These are phyloP conservation scores for Gnomoniopsis sp. DNA, from an alignment of 2,329 filamentous ascomycete genomes.

Conservation along the genomic window DNA sequence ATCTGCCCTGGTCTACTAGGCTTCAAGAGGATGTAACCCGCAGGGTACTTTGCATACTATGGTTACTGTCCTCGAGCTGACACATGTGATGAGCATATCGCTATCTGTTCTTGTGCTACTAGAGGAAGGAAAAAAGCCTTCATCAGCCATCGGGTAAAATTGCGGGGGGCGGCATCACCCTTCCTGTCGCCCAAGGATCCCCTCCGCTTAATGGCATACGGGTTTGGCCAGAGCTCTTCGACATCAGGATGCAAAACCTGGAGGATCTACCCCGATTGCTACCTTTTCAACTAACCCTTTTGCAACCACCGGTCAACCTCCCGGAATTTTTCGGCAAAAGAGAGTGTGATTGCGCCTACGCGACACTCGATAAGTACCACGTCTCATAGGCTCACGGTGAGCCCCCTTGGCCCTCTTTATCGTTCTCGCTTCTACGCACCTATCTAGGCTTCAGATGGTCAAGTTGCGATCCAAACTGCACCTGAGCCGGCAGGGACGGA, in stretches of 20 bases:
- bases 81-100: neutral
- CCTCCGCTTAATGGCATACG: neutral
- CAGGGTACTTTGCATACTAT: neutral
- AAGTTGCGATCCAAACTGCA: constrained; percentile 18
- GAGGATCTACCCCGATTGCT: neutral
- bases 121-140: neutral
- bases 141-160: neutral
- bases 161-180: neutral
- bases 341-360: neutral
- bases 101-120: neutral
- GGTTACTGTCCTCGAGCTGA: neutral
- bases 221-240: neutral
- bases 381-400: neutral
- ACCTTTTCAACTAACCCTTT: neutral
- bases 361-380: neutral
- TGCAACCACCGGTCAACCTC: neutral
- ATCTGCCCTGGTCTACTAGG: neutral
- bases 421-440: neutral
- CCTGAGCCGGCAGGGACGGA: constrained; percentile 17
- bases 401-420: neutral
- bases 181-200: neutral
- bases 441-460: constrained; percentile 12
- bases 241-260: neutral
- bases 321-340: neutral
- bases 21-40: neutral